Conservation (phyloP, 345 rosid species). For the Dipteronia dyeriana region DNA sequence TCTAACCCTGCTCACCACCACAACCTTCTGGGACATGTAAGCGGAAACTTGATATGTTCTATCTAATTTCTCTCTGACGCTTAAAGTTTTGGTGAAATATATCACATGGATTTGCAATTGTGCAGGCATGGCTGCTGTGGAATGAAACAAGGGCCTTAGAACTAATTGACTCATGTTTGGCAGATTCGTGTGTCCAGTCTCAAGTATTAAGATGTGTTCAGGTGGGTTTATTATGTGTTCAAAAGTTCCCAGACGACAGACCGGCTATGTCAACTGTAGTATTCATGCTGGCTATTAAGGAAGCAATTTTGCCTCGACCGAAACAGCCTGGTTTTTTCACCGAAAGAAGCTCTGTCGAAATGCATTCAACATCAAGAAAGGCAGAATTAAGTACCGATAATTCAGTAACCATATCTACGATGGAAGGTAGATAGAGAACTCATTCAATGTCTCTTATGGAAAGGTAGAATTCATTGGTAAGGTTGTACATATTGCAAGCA, state of each 20-base stretch:
- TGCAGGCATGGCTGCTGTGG: slow-evolving; percentile 23
- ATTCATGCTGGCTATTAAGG: background rate
- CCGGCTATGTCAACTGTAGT: slow-evolving; percentile 13
- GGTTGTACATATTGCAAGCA: too few species aligned
- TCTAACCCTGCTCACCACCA: slow-evolving; percentile 25
- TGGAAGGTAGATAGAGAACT: slow-evolving; percentile 3
- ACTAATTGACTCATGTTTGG: slow-evolving; percentile 6
- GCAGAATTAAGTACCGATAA: background rate
- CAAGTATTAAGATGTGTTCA: background rate
- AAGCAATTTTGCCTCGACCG: slow-evolving; percentile 4
- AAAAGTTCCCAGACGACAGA: background rate
- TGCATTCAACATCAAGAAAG: background rate
- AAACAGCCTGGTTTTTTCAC: slow-evolving; percentile 16
- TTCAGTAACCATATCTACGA: background rate
- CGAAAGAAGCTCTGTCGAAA: background rate
- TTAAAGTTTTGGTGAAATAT: background rate
- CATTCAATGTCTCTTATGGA: background rate
- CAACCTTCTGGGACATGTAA: background rate
- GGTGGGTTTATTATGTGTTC: slow-evolving; percentile 15
- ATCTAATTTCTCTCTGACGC: background rate
- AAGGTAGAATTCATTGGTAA: background rate
- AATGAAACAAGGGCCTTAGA: background rate
- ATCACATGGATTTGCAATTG: background rate
- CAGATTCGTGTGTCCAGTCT: background rate
- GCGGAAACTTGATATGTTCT: background rate